phyloP scores from a whole-genome alignment of 2,329 filamentous ascomycete genomes.

The Fulvia fulva region DNA sequence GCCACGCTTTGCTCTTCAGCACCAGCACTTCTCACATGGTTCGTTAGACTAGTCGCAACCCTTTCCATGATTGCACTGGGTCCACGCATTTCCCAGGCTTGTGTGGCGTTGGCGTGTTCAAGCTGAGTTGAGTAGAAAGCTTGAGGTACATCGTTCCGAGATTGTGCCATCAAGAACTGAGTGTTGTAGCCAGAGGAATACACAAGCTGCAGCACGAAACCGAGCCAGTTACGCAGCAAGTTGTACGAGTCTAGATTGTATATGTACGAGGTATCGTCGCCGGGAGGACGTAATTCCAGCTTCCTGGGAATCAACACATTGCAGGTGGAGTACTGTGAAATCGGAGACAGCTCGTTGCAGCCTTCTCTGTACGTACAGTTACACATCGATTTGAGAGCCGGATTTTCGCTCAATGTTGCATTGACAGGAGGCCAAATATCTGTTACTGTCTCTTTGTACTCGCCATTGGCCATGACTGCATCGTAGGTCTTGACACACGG shows the following conservation, averaged over 20 bases:
- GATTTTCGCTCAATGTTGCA: not conserved
- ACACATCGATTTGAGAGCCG: not conserved
- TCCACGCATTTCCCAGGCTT: not conserved
- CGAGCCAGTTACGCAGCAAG: not conserved
- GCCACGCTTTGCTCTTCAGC: not conserved
- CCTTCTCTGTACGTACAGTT: not conserved
- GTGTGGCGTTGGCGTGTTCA: not conserved
- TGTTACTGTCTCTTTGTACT: slow-evolving; percentile 6
- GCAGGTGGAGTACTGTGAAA: too few species aligned
- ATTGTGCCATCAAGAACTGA: not conserved
- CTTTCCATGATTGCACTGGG: not conserved
- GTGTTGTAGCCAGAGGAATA: not conserved
- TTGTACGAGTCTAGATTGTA: not conserved
- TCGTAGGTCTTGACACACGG: slow-evolving; percentile 13
- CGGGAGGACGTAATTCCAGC: too few species aligned
- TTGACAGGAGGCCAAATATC: slow-evolving; percentile 8
- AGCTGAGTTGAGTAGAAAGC: slow-evolving; percentile 1
- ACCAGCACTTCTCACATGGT: not conserved
- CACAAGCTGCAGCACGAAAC: not conserved
- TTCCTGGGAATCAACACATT: too few species aligned
- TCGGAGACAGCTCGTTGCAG: too few species aligned
- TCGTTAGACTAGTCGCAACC: slow-evolving; percentile 12
- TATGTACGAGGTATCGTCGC: too few species aligned
- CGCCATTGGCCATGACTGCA: slow-evolving; percentile 1
- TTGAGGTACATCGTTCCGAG: not conserved